A percentile compares a stretch with the other conserved stretches of the same genome.
These are phyloP conservation scores for Umbilicus rupestris DNA, from an alignment of 164 flowering plant genomes.

Conservation along the genomic window DNA sequence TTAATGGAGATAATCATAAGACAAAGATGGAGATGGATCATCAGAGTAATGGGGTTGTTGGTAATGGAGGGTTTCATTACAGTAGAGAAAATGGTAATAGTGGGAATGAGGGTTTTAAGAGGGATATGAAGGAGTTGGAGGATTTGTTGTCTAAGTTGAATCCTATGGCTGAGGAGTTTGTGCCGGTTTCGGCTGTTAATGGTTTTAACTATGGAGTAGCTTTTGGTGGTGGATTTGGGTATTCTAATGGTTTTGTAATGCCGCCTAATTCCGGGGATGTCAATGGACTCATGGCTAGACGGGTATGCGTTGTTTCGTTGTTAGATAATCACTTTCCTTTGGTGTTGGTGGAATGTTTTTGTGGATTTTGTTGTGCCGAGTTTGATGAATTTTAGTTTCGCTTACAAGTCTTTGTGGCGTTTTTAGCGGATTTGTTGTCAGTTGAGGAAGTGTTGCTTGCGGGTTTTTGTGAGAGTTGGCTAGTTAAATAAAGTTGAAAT, in stretches of 20 bases:
- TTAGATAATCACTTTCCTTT: background rate
- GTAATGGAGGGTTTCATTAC: background rate
- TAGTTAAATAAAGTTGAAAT: too few relatives aligned
- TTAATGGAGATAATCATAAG: background rate
- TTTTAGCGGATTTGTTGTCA: too few relatives aligned
- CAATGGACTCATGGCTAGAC: background rate
- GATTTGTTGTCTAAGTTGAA: constrained; percentile 66
- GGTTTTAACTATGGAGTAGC: constrained; percentile 5
- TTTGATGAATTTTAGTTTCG: background rate
- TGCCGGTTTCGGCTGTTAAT: constrained; percentile 40
- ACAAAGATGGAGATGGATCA: background rate
- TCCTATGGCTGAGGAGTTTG: constrained; percentile 67
- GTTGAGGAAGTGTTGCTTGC: too few relatives aligned
- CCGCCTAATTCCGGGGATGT: constrained; percentile 21
- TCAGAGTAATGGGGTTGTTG: background rate
- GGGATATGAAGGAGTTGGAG: constrained; percentile 47
- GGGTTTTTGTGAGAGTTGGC: background rate
- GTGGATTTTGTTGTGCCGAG: background rate
- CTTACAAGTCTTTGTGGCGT: too few relatives aligned
- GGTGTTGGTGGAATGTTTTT: too few relatives aligned
- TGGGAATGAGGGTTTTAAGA: constrained; percentile 24
- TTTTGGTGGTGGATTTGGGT: constrained; percentile 8
- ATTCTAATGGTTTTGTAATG: constrained; percentile 15
- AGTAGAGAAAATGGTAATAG: background rate
- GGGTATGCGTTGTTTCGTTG: background rate